phyloP scores from a whole-genome alignment of 78 protist species.

The Diacronema lutheri region DNA sequence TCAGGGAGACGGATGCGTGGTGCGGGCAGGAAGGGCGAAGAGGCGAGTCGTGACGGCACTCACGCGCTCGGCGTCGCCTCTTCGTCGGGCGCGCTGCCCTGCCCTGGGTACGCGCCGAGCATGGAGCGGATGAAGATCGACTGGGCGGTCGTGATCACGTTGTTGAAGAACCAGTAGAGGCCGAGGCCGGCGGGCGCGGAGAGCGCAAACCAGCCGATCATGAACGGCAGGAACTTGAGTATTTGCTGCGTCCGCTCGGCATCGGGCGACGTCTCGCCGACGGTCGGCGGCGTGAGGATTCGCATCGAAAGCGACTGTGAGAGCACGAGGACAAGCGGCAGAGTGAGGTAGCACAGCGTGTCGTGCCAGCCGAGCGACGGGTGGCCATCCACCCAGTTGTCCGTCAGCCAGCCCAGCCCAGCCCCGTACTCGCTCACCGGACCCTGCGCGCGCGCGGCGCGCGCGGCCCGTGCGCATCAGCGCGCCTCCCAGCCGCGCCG shows the following conservation, averaged over 20 bases:
- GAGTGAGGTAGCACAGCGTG: background rate
- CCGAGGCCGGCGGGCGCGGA: background rate
- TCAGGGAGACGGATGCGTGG: no score
- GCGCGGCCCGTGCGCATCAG: no score
- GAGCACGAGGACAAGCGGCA: background rate
- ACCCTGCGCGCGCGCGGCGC: no score
- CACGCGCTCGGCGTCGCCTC: no score
- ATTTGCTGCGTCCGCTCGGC: background rate
- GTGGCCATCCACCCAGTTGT: background rate
- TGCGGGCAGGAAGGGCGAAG: no score
- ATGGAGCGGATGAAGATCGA: background rate
- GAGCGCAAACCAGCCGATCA: constrained; percentile 16
- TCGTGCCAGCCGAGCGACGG: background rate
- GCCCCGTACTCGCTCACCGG: no score
- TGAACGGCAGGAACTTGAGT: constrained; percentile 16
- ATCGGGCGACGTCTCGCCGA: background rate
- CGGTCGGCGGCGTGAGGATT: background rate
- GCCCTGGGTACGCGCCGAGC: no score
- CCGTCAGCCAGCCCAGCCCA: background rate
- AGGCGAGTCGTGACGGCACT: no score
- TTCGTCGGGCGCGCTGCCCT: no score
- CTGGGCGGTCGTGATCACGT: background rate
- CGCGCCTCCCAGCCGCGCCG: no score
- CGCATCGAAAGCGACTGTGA: background rate
- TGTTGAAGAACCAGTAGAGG: constrained; percentile 8